A percentile compares a stretch with the other conserved stretches of the same genome.
These are phyloP conservation scores for Lipomyces yamadae DNA, from an alignment of 805 yeast species.

Conservation along the genomic window DNA sequence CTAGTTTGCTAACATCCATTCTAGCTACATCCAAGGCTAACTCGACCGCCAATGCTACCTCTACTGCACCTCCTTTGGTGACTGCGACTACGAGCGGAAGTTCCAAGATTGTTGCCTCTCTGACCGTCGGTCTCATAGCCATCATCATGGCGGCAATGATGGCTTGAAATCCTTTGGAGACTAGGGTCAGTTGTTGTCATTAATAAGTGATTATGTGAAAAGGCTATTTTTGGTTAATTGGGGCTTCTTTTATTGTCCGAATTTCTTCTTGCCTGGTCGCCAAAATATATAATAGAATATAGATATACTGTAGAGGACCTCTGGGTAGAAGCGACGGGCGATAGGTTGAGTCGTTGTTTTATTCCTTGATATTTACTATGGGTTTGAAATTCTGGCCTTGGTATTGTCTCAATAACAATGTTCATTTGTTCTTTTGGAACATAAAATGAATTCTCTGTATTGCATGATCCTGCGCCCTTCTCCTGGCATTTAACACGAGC, in stretches of 20 bases:
- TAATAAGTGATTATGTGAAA: neutral
- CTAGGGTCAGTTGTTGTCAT: neutral
- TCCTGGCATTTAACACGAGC: neutral
- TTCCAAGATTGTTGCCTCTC: conserved; percentile 29
- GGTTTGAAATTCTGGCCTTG: neutral
- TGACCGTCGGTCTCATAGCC: conserved; percentile 33
- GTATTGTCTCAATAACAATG: neutral
- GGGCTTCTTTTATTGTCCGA: neutral
- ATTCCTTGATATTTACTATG: neutral
- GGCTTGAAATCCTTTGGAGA: conserved; percentile 16
- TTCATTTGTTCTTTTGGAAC: neutral
- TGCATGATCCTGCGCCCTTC: neutral
- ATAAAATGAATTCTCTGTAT: neutral
- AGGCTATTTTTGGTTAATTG: neutral
- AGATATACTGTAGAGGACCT: neutral
- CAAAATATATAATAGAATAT: neutral
- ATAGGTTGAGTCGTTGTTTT: neutral
- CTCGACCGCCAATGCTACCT: conserved; percentile 19
- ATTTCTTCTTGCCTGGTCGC: neutral
- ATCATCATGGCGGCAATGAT: conserved; percentile 34
- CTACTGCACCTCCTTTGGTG: conserved; percentile 27
- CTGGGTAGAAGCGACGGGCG: neutral
- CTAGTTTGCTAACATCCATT: conserved; percentile 4
- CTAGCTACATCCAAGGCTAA: conserved; percentile 20
- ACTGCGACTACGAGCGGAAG: conserved; percentile 24